These are phyloP conservation scores for Xylogone sp. DNA, from an alignment of 2,329 filamentous ascomycete genomes.

Conservation along the genomic window DNA sequence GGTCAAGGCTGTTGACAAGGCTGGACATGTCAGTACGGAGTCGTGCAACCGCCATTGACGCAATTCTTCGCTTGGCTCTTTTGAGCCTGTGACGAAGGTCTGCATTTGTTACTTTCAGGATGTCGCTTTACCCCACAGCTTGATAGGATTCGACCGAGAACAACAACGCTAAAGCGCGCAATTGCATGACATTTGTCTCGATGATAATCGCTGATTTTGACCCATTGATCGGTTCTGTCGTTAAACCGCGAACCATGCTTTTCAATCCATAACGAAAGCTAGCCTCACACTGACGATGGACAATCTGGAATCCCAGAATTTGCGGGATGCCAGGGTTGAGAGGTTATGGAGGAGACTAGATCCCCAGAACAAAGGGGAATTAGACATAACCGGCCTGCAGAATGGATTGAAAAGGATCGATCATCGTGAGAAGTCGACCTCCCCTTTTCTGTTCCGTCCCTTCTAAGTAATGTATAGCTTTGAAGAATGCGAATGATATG, in stretches of 20 bases:
- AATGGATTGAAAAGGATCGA: constrained; percentile 84
- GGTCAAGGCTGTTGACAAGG: background rate
- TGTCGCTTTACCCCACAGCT: background rate
- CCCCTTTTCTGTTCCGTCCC: constrained; percentile 5
- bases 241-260: background rate
- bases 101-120: background rate
- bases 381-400: constrained; percentile 81
- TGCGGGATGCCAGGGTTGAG: constrained; percentile 77
- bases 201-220: background rate
- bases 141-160: background rate
- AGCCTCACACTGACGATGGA: constrained; percentile 37
- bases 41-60: background rate
- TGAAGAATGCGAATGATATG: constrained; percentile 90
- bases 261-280: background rate
- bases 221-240: background rate
- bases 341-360: constrained; percentile 82
- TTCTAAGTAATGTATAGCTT: constrained; percentile 39
- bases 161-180: background rate
- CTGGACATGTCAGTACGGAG: background rate
- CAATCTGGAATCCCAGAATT: constrained; percentile 71
- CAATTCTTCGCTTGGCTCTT: background rate
- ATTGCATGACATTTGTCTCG: background rate
- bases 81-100: background rate
- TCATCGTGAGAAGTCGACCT: constrained; percentile 63
- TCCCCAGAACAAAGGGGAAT: constrained; percentile 68